Conservation (phyloP, 2,329 filamentous ascomycete genomes). For the Paecilomyces sp. region DNA sequence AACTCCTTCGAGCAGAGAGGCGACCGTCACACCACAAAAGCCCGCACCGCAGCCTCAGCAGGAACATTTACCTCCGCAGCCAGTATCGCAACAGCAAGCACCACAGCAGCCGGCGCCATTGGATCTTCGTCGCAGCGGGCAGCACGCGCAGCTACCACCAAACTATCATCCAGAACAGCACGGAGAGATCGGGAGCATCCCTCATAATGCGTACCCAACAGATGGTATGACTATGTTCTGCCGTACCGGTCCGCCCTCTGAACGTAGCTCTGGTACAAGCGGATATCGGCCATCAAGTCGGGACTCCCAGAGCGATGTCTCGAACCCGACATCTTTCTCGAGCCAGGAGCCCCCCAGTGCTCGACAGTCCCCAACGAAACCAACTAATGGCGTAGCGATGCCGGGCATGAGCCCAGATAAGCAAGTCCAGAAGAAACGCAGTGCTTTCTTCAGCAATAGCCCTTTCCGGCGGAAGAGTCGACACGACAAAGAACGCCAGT, state of each 20-base stretch:
- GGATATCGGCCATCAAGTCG: slow-evolving; percentile 71
- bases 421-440: slow-evolving; percentile 62
- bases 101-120: slow-evolving; percentile 28
- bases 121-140: slow-evolving; percentile 31
- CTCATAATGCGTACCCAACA: slow-evolving; percentile 87
- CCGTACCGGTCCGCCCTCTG: slow-evolving; percentile 64
- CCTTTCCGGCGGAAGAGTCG: slow-evolving; percentile 91
- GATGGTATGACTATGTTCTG: slow-evolving; percentile 99
- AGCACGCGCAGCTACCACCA: slow-evolving; percentile 26
- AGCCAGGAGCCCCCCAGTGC: slow-evolving; percentile 73
- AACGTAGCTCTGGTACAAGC: slow-evolving; percentile 60
- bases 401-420: slow-evolving; percentile 54
- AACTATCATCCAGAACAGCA: slow-evolving; percentile 53
- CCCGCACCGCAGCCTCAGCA: slow-evolving; percentile 12
- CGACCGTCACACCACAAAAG: slow-evolving; percentile 33
- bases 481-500: slow-evolving; percentile 56
- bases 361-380: slow-evolving; percentile 67
- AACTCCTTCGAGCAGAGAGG: slow-evolving; percentile 44
- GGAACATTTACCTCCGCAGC: slow-evolving; percentile 4
- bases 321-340: slow-evolving; percentile 80
- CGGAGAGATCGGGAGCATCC: slow-evolving; percentile 60
- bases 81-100: slow-evolving; percentile 14
- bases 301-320: slow-evolving; percentile 86
- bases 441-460: slow-evolving; percentile 87
- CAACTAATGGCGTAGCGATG: slow-evolving; percentile 29